Percentiles rank a stretch among this genome's conserved stretches.
phyloP scores from a whole-genome alignment of 306 rosid species.

The Pueraria montana region DNA sequence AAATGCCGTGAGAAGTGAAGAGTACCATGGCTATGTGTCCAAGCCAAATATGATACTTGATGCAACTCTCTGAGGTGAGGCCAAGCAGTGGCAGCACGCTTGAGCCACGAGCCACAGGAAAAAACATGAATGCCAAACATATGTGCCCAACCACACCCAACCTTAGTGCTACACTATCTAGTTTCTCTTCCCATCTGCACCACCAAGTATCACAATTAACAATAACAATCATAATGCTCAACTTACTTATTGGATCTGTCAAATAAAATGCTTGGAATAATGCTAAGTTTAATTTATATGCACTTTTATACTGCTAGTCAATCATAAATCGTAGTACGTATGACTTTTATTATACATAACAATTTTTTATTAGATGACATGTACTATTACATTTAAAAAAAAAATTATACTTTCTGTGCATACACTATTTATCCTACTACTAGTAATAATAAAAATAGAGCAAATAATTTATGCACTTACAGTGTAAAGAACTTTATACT shows the following conservation, averaged over 20 bases:
- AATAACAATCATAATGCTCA: background rate
- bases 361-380: too few species aligned
- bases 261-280: background rate
- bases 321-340: too few species aligned
- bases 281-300: too few species aligned
- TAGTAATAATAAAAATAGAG: too few species aligned
- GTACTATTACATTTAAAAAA: too few species aligned
- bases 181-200: constrained; percentile 74
- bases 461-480: background rate
- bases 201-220: background rate
- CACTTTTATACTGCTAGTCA: too few species aligned
- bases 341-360: too few species aligned
- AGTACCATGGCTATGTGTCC: constrained; percentile 60
- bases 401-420: too few species aligned
- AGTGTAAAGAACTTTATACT: too few species aligned
- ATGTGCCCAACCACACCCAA: constrained; percentile 69
- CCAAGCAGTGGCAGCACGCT: constrained; percentile 76
- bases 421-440: too few species aligned
- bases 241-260: background rate
- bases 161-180: constrained; percentile 49
- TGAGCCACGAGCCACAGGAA: constrained; percentile 87
- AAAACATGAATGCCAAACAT: constrained; percentile 69
- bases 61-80: constrained; percentile 75
- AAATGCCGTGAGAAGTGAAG: constrained; percentile 75
- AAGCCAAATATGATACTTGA: constrained; percentile 89